Evolutionary conservation across 768 basidiomycete species (phyloP).

Genomic region (Kwoniella pini): DNA sequence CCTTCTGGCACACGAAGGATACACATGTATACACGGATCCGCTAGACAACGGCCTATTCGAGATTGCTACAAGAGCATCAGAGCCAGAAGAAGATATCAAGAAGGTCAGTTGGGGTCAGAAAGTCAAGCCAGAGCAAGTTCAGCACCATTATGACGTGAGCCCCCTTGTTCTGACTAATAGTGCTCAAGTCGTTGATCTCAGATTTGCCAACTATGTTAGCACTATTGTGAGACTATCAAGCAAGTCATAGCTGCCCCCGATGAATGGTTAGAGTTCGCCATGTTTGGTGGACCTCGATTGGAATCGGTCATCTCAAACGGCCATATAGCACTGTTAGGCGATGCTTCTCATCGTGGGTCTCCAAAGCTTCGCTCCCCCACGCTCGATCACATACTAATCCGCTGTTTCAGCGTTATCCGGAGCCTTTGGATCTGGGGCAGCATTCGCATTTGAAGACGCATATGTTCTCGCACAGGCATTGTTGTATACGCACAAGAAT

Average conservation of each 20-base stretch:
- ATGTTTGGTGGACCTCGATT: conserved; percentile 37
- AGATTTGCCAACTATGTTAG: background rate
- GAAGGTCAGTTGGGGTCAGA: conserved; percentile 36
- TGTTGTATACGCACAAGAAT: conserved; percentile 6
- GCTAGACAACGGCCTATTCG: conserved; percentile 27
- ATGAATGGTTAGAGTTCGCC: conserved; percentile 38
- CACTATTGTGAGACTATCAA: conserved; percentile 27
- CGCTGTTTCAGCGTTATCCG: conserved; percentile 24
- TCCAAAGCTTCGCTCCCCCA: background rate
- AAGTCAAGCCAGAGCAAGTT: conserved; percentile 14
- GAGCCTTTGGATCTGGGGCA: conserved; percentile 39
- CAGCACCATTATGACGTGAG: conserved; percentile 25
- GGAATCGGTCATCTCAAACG: conserved; percentile 24
- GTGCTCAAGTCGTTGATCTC: background rate
- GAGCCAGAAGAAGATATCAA: conserved; percentile 22
- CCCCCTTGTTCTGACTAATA: too few relatives aligned
- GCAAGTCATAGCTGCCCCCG: conserved; percentile 24
- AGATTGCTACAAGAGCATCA: conserved; percentile 25
- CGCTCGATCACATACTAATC: background rate
- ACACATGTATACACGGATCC: conserved; percentile 30
- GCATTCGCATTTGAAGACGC: conserved; percentile 44
- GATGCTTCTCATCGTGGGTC: conserved; percentile 41
- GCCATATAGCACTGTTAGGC: conserved; percentile 29
- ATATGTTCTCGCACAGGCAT: conserved; percentile 25
- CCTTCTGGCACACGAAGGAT: conserved; percentile 26